Percentiles rank a stretch among this genome's conserved stretches.
These are phyloP conservation scores for Daldinia childiae DNA, from an alignment of 495 filamentous ascomycete species.

Conservation along the genomic window DNA sequence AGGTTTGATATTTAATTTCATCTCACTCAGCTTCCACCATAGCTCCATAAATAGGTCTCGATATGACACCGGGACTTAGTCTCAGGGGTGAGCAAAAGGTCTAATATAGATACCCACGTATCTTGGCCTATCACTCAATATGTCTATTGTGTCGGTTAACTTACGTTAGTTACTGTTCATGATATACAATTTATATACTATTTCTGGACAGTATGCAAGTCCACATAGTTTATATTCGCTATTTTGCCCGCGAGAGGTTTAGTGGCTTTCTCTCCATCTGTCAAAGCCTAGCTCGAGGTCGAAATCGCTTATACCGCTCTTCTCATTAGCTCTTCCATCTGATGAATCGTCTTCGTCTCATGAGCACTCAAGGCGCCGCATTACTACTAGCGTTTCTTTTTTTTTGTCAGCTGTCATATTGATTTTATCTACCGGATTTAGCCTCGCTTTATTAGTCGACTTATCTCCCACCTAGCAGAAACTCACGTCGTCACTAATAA, in stretches of 20 bases:
- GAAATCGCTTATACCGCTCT: not conserved
- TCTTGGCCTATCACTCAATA: not conserved
- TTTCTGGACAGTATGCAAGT: not conserved
- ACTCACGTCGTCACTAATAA: not conserved
- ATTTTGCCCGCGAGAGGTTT: conserved; percentile 29
- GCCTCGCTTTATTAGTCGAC: not conserved
- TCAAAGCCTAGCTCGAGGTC: conserved; percentile 11
- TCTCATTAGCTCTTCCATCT: conserved; percentile 14
- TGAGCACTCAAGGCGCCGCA: not conserved
- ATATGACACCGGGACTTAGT: not conserved
- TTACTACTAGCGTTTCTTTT: not conserved
- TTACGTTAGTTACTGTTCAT: not conserved
- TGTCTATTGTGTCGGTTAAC: not conserved
- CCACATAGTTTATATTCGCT: conserved; percentile 6
- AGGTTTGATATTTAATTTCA: not conserved
- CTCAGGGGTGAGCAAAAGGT: not conserved
- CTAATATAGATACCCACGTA: not conserved
- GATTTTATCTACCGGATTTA: not conserved
- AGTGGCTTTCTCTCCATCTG: conserved; percentile 4
- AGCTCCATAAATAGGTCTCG: not conserved
- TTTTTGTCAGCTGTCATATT: conserved; percentile 13
- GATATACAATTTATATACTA: not conserved
- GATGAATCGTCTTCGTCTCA: not conserved
- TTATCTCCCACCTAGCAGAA: no score
- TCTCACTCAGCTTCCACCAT: not conserved